phyloP scores from a whole-genome alignment of 805 yeast species.

The Maudiozyma barnettii region DNA sequence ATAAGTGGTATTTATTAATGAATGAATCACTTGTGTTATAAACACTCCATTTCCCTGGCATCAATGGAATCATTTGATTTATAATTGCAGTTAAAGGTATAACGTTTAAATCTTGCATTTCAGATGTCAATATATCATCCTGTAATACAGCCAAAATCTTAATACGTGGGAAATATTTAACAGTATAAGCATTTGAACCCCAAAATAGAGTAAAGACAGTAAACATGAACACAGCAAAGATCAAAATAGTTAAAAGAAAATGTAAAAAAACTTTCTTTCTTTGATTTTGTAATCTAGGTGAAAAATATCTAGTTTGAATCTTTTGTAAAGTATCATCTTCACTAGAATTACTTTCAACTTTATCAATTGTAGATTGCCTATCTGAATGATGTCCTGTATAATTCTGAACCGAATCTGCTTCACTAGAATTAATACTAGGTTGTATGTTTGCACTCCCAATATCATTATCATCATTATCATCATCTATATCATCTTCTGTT shows the following conservation, averaged over 20 bases:
- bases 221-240: conserved; percentile 17
- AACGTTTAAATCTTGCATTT: neutral
- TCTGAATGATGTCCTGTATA: neutral
- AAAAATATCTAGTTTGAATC: conserved; percentile 11
- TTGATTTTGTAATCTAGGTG: conserved; percentile 6
- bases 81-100: conserved; percentile 7
- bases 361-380: neutral
- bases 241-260: conserved; percentile 6
- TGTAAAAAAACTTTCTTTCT: conserved; percentile 6
- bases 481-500: neutral
- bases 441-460: neutral
- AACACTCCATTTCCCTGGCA: conserved; percentile 24
- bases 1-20: neutral
- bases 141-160: conserved; percentile 29
- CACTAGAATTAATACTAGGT: neutral
- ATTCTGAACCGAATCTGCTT: neutral
- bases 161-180: conserved; percentile 15
- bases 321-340: neutral
- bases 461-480: too few relatives aligned
- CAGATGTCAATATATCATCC: conserved; percentile 14
- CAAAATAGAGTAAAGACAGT: conserved; percentile 26
- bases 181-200: conserved; percentile 31
- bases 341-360: neutral
- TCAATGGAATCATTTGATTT: conserved; percentile 7
- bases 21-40: conserved; percentile 15